phyloP scores from a whole-genome alignment of 352 stramenopile genomes.

The Phytophthora chlamydospora region DNA sequence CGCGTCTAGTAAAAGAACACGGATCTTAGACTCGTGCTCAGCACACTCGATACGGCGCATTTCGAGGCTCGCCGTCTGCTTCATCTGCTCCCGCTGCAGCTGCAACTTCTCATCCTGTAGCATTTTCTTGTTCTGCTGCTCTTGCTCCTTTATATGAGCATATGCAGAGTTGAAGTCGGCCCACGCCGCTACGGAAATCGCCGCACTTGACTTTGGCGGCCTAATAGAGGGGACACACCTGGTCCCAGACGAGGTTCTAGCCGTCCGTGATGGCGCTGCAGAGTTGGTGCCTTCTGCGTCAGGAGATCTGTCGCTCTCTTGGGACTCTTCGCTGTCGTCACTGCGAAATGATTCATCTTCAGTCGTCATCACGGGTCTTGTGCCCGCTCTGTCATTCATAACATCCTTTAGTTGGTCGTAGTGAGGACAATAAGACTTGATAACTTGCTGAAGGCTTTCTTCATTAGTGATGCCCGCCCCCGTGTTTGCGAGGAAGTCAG shows the following conservation, averaged over 20 bases:
- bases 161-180: conserved; percentile 13
- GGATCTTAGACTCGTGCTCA: conserved; percentile 17
- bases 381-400: conserved; percentile 15
- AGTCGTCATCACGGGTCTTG: conserved; percentile 12
- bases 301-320: not conserved
- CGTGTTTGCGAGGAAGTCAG: conserved; percentile 23
- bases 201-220: not conserved
- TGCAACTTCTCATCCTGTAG: conserved; percentile 17
- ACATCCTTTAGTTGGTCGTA: conserved; percentile 21
- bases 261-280: not conserved
- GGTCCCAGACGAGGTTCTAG: no score
- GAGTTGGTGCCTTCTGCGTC: not conserved
- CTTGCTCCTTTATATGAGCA: conserved; percentile 1
- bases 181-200: conserved; percentile 12
- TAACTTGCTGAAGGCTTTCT: conserved; percentile 2
- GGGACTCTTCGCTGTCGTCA: conserved; percentile 2
- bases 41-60: conserved; percentile 2
- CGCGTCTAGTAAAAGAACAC: conserved; percentile 8
- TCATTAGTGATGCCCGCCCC: conserved; percentile 18
- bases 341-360: conserved; percentile 1
- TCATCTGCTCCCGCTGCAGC: conserved; percentile 6
- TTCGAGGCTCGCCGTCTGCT: conserved; percentile 6
- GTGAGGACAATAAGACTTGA: conserved; percentile 19
- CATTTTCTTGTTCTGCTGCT: not conserved
- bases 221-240: not conserved